Evolutionary conservation across 345 rosid species (phyloP).

Genomic region (Lagerstroemia speciosa): DNA sequence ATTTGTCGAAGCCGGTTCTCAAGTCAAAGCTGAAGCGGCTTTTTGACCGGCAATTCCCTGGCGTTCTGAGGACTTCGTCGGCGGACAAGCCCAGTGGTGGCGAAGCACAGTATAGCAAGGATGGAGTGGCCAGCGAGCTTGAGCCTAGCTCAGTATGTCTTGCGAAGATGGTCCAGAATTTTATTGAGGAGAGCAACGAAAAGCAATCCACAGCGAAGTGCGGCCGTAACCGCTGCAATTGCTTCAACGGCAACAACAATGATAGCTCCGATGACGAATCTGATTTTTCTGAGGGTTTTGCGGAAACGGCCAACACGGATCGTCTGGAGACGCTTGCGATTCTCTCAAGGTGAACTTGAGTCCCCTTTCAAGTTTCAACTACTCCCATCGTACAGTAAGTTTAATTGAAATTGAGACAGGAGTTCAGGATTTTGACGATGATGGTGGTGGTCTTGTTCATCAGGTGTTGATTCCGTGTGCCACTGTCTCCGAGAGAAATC

Average conservation of each 20-base stretch:
- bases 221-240: conserved; percentile 82
- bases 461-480: conserved; percentile 77
- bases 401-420: too few species aligned
- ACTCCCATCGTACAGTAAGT: too few species aligned
- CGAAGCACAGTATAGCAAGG: conserved; percentile 31
- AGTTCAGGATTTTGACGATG: neutral
- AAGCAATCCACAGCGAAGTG: conserved; percentile 52
- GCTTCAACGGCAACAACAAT: conserved; percentile 69
- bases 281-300: conserved; percentile 41
- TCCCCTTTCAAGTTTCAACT: neutral
- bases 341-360: conserved; percentile 56
- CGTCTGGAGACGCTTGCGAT: conserved; percentile 41
- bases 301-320: conserved; percentile 36
- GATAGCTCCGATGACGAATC: conserved; percentile 82
- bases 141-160: conserved; percentile 86
- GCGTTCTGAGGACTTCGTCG: conserved; percentile 35
- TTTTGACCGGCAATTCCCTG: conserved; percentile 58
- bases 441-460: neutral
- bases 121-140: conserved; percentile 38
- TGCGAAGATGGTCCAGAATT: conserved; percentile 84
- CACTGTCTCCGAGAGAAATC: conserved; percentile 58
- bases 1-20: conserved; percentile 46
- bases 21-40: conserved; percentile 58
- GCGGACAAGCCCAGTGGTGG: conserved; percentile 30
- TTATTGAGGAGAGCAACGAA: conserved; percentile 79